Percentiles rank a stretch among this genome's conserved stretches.
These are phyloP conservation scores for Moricandia moricandioides DNA, from an alignment of 345 rosid species.

Conservation along the genomic window DNA sequence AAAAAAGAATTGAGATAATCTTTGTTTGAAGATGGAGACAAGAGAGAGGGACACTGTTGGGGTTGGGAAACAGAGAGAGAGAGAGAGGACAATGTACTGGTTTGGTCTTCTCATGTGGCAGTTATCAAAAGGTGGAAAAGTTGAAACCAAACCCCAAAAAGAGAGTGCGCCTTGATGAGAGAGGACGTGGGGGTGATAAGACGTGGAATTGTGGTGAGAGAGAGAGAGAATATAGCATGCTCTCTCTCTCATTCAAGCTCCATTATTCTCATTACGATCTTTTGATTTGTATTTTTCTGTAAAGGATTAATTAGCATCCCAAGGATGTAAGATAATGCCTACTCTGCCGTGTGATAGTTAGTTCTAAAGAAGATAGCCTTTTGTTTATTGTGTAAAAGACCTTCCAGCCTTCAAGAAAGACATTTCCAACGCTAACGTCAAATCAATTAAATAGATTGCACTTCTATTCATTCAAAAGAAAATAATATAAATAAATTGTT, in stretches of 20 bases:
- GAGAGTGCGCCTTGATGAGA: background rate
- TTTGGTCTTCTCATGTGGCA: constrained; percentile 38
- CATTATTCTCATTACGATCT: constrained; percentile 2
- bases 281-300: background rate
- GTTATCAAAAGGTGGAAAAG: constrained; percentile 39
- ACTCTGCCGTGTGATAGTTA: background rate
- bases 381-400: background rate
- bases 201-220: constrained; percentile 32
- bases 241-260: background rate
- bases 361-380: background rate
- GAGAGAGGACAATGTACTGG: constrained; percentile 22
- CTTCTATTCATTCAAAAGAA: no score
- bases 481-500: background rate
- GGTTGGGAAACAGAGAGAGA: constrained; percentile 19
- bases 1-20: background rate
- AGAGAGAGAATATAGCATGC: no score
- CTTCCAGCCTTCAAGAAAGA: background rate
- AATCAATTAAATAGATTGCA: background rate
- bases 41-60: constrained; percentile 23
- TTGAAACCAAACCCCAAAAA: background rate
- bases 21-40: constrained; percentile 37
- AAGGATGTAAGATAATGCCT: constrained; percentile 1
- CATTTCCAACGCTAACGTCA: background rate
- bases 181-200: constrained; percentile 31
- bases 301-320: constrained; percentile 17